A percentile compares a stretch with the other conserved stretches of the same genome.
Evolutionary conservation across 169 alveolate species (phyloP).

Genomic region (Pseudocohnilembus persalinus): DNA sequence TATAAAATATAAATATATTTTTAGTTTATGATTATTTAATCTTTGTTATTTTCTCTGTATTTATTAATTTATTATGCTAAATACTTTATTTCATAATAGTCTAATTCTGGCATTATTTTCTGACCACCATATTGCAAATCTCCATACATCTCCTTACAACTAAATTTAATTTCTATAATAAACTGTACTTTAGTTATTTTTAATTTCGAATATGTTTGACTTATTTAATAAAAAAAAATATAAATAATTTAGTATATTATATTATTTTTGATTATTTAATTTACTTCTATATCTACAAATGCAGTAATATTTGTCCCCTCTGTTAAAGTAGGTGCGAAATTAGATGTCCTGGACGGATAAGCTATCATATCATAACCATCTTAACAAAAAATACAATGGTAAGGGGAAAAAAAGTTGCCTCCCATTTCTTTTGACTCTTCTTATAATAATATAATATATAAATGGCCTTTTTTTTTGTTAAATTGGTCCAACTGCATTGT

Average conservation of each 20-base stretch:
- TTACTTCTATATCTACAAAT: neutral
- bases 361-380: neutral
- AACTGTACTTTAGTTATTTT: neutral
- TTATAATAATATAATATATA: too few relatives aligned
- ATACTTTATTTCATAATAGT: neutral
- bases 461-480: neutral
- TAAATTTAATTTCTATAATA: too few relatives aligned
- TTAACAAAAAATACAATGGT: neutral
- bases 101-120: neutral
- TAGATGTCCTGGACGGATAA: neutral
- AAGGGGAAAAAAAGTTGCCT: neutral
- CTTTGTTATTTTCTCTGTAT: neutral
- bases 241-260: too few relatives aligned
- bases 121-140: neutral
- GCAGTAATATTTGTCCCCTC: neutral
- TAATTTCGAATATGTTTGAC: neutral
- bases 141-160: neutral
- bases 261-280: too few relatives aligned
- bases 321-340: neutral
- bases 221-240: too few relatives aligned
- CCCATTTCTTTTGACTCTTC: neutral
- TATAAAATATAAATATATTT: too few relatives aligned
- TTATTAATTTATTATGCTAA: too few relatives aligned
- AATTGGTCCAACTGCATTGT: neutral
- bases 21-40: neutral